These are phyloP conservation scores for Rhizodiscina lignyota DNA, from an alignment of 495 filamentous ascomycete genomes.

Conservation along the genomic window DNA sequence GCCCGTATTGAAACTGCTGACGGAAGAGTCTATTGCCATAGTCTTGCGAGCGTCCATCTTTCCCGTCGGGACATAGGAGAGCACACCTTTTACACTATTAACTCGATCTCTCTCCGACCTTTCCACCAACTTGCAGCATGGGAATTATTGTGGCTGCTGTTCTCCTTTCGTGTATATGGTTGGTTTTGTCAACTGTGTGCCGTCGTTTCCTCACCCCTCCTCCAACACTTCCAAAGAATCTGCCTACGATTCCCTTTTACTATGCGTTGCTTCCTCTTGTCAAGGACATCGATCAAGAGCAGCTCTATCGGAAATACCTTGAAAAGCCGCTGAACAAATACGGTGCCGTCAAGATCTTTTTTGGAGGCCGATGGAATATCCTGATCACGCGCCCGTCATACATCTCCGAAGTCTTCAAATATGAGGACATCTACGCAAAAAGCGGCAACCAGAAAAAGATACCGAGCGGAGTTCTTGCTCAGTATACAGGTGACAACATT, in stretches of 20 bases:
- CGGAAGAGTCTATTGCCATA: no score
- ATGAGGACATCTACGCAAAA: constrained; percentile 28
- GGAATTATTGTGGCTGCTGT: no score
- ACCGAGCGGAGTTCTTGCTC: constrained; percentile 25
- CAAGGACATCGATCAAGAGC: constrained; percentile 17
- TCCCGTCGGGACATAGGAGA: no score
- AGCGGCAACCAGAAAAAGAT: constrained; percentile 32
- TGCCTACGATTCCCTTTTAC: constrained; percentile 9
- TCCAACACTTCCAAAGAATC: constrained; percentile 5
- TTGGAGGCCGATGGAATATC: constrained; percentile 26
- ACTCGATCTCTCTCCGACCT: no score
- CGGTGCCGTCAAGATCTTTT: constrained; percentile 30
- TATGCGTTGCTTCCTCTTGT: constrained; percentile 18
- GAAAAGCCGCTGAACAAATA: constrained; percentile 16
- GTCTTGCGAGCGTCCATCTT: no score
- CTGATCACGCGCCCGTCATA: constrained; percentile 22
- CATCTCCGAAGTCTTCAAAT: constrained; percentile 28
- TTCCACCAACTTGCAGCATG: no score
- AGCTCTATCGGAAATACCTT: constrained; percentile 16
- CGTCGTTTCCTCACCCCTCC: no score
- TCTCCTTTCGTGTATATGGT: no score
- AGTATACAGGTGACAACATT: constrained; percentile 24
- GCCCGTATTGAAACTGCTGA: no score
- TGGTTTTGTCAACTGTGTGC: no score
- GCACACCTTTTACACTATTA: no score